Evolutionary conservation across 352 stramenopile genomes (phyloP).

Genomic region (Globisporangium carolinianum): DNA sequence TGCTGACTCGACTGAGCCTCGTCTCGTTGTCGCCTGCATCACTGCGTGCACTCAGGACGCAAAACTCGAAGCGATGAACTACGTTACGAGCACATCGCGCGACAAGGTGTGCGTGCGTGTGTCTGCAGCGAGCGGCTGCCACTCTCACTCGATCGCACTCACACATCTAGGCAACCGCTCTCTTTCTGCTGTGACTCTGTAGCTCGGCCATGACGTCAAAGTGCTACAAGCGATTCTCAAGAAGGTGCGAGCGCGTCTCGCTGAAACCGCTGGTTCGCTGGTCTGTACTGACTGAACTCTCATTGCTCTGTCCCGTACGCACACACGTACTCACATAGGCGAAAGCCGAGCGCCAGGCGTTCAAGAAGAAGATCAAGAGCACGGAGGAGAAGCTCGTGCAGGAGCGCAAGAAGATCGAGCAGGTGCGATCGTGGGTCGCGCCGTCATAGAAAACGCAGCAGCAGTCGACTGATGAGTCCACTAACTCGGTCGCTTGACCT

Average conservation of each 20-base stretch:
- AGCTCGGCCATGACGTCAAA: conserved; percentile 72
- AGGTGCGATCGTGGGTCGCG: conserved; percentile 21
- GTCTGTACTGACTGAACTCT: too few relatives aligned
- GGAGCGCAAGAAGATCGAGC: conserved; percentile 64
- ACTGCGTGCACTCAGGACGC: conserved; percentile 27
- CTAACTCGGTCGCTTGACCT: too few relatives aligned
- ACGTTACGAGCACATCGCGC: conserved; percentile 58
- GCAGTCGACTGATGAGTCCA: too few relatives aligned
- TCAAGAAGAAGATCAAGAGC: conserved; percentile 76
- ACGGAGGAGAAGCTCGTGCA: conserved; percentile 49
- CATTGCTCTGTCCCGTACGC: not conserved
- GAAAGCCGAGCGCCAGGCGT: conserved; percentile 67
- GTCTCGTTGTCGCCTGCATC: too few relatives aligned
- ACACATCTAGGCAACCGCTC: too few relatives aligned
- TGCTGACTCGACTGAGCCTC: too few relatives aligned
- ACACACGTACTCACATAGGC: conserved; percentile 19
- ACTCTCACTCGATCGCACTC: too few relatives aligned
- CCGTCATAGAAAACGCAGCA: not conserved
- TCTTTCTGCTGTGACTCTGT: not conserved
- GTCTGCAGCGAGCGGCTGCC: too few relatives aligned
- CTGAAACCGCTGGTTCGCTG: too few relatives aligned
- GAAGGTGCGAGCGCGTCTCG: conserved; percentile 24
- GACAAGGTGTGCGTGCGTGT: conserved; percentile 42
- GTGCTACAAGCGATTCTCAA: conserved; percentile 69
- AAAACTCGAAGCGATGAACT: conserved; percentile 69